Evolutionary conservation across 23 red algal genomes (phyloP), one percentile per base, ranked within the genome.

Genomic region (Cyanidium caldarium): DNA sequence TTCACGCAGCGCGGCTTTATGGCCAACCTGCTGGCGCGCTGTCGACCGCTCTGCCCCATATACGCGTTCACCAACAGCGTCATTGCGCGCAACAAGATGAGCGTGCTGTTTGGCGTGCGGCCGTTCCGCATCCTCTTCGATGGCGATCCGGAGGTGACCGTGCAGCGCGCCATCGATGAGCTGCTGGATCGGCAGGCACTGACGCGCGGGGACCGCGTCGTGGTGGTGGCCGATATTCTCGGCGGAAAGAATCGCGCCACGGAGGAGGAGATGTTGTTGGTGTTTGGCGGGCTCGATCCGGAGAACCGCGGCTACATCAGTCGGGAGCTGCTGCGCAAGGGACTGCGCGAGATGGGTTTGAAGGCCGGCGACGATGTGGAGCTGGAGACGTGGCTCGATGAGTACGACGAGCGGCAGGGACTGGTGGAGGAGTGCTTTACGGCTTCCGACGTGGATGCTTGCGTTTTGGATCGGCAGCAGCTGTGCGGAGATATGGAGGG

Each of bases 1-100:
- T 98, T 98, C 45, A 98, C 92, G 34, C 92, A 98, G 43, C 87
- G 87, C 35, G 92, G 92, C 0, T 78, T 98, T 23, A 98, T 88
- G 84, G 84, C 92, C 0, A 70, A 80, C 33, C 74, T 98, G 28
- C 81, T 84, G 39, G 85, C 84, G 33, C 66, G 82, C 20, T 86
- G 76, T 65, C 72, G 92, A 45, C 92, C 92, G 1, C 45, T 65
- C 33, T 72, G 72, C 34, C 92, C 92, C 38, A 84, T 98, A 16
- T 89, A 80, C 34, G 92, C 92, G 29, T 98, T 98, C 68, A 89
- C 92, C 0, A 57, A 79, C 30, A 88, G 83, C 39, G 79, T 84
- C 23, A 81, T 75, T 38, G 79, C 79, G 34, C 72, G 92, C 1
- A 89, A 98, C 70, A 88, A 89, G 69, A 30, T 98, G 57, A 98